Conservation (phyloP, 768 basidiomycete genomes). For the Russula sp. region DNA sequence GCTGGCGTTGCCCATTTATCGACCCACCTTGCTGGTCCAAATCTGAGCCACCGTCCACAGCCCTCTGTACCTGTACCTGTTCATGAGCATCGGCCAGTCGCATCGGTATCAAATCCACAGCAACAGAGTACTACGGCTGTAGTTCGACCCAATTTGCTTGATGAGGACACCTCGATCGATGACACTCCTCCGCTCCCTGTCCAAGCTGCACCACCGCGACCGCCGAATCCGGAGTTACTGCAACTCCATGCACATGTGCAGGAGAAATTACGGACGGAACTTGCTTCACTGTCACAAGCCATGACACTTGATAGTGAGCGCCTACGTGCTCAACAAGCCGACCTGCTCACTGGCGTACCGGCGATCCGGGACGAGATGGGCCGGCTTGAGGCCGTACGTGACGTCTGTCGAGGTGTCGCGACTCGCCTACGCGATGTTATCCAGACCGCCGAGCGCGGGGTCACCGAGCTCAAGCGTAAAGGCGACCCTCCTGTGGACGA, state of each 20-base stretch:
- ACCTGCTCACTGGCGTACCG: constrained; percentile 84
- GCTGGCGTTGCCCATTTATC: constrained; percentile 7
- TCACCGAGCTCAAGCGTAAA: constrained; percentile 69
- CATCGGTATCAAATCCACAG: constrained; percentile 6
- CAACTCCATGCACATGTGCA: constrained; percentile 72
- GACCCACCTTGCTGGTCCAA: not conserved
- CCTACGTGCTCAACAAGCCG: constrained; percentile 71
- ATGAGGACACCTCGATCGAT: constrained; percentile 42
- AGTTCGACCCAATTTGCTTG: constrained; percentile 52
- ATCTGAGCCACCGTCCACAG: constrained; percentile 5
- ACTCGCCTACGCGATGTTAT: constrained; percentile 58
- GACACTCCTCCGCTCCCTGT: constrained; percentile 26
- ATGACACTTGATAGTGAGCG: constrained; percentile 62
- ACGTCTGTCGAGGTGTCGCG: constrained; percentile 80
- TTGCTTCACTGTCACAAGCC: constrained; percentile 60
- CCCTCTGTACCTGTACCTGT: constrained; percentile 9
- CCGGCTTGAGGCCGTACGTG: constrained; percentile 83
- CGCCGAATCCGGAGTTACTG: constrained; percentile 85
- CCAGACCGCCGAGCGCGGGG: constrained; percentile 58
- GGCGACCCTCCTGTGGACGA: constrained; percentile 95
- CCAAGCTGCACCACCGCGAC: constrained; percentile 57
- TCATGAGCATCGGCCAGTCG: constrained; percentile 13
- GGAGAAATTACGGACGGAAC: constrained; percentile 62
- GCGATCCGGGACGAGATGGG: constrained; percentile 97
- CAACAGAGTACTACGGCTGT: constrained; percentile 19